phyloP scores from a whole-genome alignment of 73 alveolate species.

The Uronychia setigera region DNA sequence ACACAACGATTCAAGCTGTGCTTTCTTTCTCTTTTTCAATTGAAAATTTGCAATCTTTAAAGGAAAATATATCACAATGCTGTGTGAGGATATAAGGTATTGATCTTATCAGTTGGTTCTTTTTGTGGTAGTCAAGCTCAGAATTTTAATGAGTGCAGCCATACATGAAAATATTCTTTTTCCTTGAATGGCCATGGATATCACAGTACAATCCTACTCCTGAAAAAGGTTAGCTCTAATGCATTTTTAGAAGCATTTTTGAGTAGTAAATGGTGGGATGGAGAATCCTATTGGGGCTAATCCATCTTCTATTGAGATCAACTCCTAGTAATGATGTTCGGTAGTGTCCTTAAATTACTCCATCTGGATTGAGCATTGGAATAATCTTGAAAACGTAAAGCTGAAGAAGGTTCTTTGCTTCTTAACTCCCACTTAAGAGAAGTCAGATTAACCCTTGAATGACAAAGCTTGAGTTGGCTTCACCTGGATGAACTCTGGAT shows the following conservation, averaged over 20 bases:
- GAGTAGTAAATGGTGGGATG: constrained; percentile 89
- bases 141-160: constrained; percentile 36
- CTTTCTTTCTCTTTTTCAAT: constrained; percentile 57
- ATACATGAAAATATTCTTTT: constrained; percentile 64
- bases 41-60: constrained; percentile 49
- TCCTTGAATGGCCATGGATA: constrained; percentile 84
- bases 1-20: constrained; percentile 62
- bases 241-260: constrained; percentile 41
- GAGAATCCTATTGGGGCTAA: constrained; percentile 81
- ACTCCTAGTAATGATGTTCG: constrained; percentile 85
- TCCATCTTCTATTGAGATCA: constrained; percentile 94
- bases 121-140: constrained; percentile 33
- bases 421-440: constrained; percentile 73
- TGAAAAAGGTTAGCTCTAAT: constrained; percentile 50
- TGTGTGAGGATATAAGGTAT: constrained; percentile 46
- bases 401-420: constrained; percentile 77
- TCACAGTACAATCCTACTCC: constrained; percentile 76
- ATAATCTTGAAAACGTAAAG: constrained; percentile 83
- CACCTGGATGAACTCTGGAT: constrained; percentile 95
- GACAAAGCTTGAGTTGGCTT: constrained; percentile 82
- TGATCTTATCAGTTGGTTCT: constrained; percentile 40
- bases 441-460: constrained; percentile 86
- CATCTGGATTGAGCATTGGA: constrained; percentile 93
- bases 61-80: constrained; percentile 26
- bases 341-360: constrained; percentile 91